Conservation (phyloP, 2,329 filamentous ascomycete species). For the Phialophora expanda region DNA sequence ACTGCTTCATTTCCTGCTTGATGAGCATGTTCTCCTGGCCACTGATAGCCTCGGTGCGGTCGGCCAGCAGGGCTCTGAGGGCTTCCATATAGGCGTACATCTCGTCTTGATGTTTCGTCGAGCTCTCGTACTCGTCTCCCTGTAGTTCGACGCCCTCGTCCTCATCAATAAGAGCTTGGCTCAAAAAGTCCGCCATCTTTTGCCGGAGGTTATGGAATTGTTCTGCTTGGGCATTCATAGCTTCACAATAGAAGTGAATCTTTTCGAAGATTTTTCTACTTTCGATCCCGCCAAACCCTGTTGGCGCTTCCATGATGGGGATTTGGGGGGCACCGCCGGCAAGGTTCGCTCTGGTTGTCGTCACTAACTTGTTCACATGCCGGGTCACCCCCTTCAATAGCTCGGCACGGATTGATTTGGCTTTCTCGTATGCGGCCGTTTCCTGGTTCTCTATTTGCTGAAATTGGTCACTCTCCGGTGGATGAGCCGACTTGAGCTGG, state of each 20-base stretch:
- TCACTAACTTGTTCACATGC: conserved; percentile 70
- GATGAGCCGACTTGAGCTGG: conserved; percentile 75
- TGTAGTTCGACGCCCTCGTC: conserved; percentile 76
- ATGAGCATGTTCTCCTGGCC: conserved; percentile 78
- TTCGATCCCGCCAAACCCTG: conserved; percentile 70
- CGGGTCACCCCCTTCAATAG: conserved; percentile 66
- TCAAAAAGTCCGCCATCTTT: conserved; percentile 71
- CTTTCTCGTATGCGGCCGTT: conserved; percentile 73
- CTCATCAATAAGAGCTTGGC: conserved; percentile 79
- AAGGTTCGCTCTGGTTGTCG: conserved; percentile 59
- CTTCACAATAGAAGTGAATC: conserved; percentile 67
- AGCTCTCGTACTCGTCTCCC: conserved; percentile 88
- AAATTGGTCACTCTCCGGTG: conserved; percentile 57
- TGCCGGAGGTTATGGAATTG: conserved; percentile 77
- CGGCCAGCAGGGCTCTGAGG: conserved; percentile 74
- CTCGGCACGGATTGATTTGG: conserved; percentile 77
- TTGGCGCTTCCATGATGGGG: conserved; percentile 62
- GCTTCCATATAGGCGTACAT: conserved; percentile 84
- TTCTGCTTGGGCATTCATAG: conserved; percentile 73
- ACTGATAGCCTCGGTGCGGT: conserved; percentile 76
- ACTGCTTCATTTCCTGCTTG: conserved; percentile 71
- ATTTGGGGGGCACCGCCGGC: conserved; percentile 66
- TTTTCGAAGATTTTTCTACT: conserved; percentile 68
- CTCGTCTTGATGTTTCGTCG: conserved; percentile 85
- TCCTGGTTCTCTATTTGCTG: conserved; percentile 71